These are phyloP conservation scores for Sclerotiophoma versabilis DNA, from an alignment of 2,329 filamentous ascomycete genomes.

Conservation along the genomic window DNA sequence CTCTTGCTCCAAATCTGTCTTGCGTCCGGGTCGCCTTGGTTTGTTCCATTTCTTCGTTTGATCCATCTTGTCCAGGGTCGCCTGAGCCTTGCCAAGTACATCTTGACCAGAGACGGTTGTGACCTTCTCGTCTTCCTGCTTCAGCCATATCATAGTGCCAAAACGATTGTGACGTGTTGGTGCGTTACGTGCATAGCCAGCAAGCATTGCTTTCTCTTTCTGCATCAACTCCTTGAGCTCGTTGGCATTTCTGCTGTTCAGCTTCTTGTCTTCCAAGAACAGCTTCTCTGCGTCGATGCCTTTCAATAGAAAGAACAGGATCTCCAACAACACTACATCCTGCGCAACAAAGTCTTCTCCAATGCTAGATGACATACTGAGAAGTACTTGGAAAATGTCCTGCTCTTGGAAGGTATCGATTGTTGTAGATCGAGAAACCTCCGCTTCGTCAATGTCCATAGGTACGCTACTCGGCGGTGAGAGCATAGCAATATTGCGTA, in stretches of 20 bases:
- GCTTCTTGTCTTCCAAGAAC: slow-evolving; percentile 80
- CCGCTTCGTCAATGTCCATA: slow-evolving; percentile 86
- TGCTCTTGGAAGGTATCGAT: slow-evolving; percentile 91
- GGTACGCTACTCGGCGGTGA: slow-evolving; percentile 74
- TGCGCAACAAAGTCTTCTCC: slow-evolving; percentile 91
- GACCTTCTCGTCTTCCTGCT: slow-evolving; percentile 82
- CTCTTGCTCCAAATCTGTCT: slow-evolving; percentile 49
- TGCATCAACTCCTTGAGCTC: slow-evolving; percentile 78
- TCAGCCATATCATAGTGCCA: slow-evolving; percentile 96
- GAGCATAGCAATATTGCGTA: slow-evolving; percentile 89
- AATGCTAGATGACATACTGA: slow-evolving; percentile 91
- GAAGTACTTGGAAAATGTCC: slow-evolving; percentile 83
- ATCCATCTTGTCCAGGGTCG: slow-evolving; percentile 87
- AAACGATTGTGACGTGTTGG: slow-evolving; percentile 92
- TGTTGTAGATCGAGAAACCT: slow-evolving; percentile 84
- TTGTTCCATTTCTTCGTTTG: slow-evolving; percentile 89
- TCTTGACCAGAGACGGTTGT: slow-evolving; percentile 89
- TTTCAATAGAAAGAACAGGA: slow-evolving; percentile 91
- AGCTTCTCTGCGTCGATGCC: slow-evolving; percentile 83
- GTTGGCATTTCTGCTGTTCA: slow-evolving; percentile 71
- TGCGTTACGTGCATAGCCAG: slow-evolving; percentile 76
- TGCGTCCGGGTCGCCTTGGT: slow-evolving; percentile 63
- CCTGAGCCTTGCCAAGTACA: slow-evolving; percentile 74
- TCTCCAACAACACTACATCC: slow-evolving; percentile 88
- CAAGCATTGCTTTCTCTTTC: slow-evolving; percentile 84